Percentiles rank a stretch among this genome's conserved stretches.
Conservation (phyloP, 768 basidiomycete species). For the Kwoniella sp. region DNA sequence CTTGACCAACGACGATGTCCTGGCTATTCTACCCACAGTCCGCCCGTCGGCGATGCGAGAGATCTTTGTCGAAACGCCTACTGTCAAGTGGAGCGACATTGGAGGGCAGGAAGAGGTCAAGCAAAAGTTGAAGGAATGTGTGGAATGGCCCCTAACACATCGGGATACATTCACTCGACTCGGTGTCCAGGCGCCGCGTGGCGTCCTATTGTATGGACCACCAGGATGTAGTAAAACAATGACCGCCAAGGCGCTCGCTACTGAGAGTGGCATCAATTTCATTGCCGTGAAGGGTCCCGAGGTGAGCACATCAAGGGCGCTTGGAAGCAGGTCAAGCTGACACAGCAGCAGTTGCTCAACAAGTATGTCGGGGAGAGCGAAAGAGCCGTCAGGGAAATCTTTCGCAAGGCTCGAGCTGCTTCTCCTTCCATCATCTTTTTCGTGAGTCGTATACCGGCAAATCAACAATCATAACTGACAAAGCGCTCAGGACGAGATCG, state of each 20-base stretch:
- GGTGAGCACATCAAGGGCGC: slow-evolving; percentile 54
- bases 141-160: slow-evolving; percentile 92
- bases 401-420: slow-evolving; percentile 87
- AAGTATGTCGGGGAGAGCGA: slow-evolving; percentile 99
- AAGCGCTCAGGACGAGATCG: slow-evolving; percentile 79
- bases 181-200: slow-evolving; percentile 82
- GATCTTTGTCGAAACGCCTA: slow-evolving; percentile 78
- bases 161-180: slow-evolving; percentile 79
- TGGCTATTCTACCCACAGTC: slow-evolving; percentile 67
- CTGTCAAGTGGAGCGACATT: slow-evolving; percentile 77
- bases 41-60: slow-evolving; percentile 93
- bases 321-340: neutral
- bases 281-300: slow-evolving; percentile 97
- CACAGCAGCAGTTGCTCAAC: slow-evolving; percentile 67
- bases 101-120: slow-evolving; percentile 80
- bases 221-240: slow-evolving; percentile 98
- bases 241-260: slow-evolving; percentile 83
- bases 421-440: slow-evolving; percentile 96
- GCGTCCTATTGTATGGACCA: slow-evolving; percentile 86
- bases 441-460: slow-evolving; percentile 55
- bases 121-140: slow-evolving; percentile 78
- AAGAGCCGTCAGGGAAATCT: slow-evolving; percentile 87
- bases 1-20: slow-evolving; percentile 63
- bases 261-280: slow-evolving; percentile 91
- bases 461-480: neutral